Conservation (phyloP, 306 rosid genomes). For the Alnus glutinosa region DNA sequence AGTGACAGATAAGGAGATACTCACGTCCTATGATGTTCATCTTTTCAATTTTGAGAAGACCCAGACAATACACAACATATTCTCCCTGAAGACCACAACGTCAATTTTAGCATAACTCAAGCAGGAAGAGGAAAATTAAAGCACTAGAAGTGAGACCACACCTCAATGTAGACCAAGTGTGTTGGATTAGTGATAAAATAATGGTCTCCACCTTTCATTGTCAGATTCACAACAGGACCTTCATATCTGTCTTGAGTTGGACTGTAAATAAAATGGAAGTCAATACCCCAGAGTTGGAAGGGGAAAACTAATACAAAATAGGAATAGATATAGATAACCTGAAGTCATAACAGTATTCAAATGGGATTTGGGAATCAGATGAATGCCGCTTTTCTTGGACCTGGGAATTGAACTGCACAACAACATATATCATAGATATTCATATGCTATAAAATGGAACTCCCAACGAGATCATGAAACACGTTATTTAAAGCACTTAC, state of each 20-base stretch:
- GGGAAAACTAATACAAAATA: background rate
- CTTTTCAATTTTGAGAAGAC: slow-evolving; percentile 52
- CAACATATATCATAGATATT: background rate
- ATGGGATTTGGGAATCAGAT: slow-evolving; percentile 41
- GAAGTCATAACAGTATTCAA: slow-evolving; percentile 71
- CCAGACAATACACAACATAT: slow-evolving; percentile 47
- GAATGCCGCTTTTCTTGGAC: slow-evolving; percentile 34
- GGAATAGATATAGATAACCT: slow-evolving; percentile 40
- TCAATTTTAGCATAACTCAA: background rate
- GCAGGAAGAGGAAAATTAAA: slow-evolving; percentile 7
- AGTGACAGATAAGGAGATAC: slow-evolving; percentile 31
- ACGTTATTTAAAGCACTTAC: slow-evolving; percentile 44
- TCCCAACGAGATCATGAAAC: slow-evolving; percentile 12
- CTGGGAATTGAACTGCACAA: slow-evolving; percentile 59
- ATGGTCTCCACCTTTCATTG: slow-evolving; percentile 71
- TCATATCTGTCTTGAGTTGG: slow-evolving; percentile 23
- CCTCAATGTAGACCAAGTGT: slow-evolving; percentile 8
- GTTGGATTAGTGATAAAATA: slow-evolving; percentile 45
- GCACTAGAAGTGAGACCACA: slow-evolving; percentile 16
- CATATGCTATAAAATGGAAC: background rate
- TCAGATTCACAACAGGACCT: slow-evolving; percentile 52
- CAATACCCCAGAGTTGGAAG: slow-evolving; percentile 19
- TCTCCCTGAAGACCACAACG: slow-evolving; percentile 43
- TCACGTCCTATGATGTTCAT: slow-evolving; percentile 89
- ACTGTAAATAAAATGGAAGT: slow-evolving; percentile 44